Evolutionary conservation across 2,329 filamentous ascomycete genomes (phyloP), one percentile per base, ranked within the genome.

Genomic region (Zymoseptoria crescenta): DNA sequence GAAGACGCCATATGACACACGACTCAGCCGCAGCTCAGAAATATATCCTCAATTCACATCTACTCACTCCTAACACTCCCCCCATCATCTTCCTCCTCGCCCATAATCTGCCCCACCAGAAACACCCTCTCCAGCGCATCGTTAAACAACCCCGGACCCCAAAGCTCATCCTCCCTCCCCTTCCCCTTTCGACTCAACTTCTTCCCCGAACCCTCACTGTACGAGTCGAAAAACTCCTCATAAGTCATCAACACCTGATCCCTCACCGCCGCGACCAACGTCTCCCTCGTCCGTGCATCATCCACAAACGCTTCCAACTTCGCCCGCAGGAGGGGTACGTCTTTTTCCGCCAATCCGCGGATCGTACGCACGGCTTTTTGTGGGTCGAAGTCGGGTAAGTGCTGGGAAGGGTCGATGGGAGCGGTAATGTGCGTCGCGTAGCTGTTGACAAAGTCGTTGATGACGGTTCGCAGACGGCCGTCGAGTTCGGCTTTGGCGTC

Each of bases 401-500:
- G 53, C 19, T 66, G 60, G 4, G 67, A 56, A n/a, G 64, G 49
- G 4, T 70, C 58, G 67, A 82, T 61, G 0, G 76, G 71, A 13
- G 76, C 77, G 0, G 81, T 83, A 77, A 88, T 87, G 50, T 80
- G 76, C 0, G 71, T 71, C 1, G 83, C 80, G 63, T 83, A 85
- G 28, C 76, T 75, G 53, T 77, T 79, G n/a, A 84, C 86, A 64
- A 88, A 86, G 60, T 87, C 83, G 59, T 84, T 86, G 69, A 88
- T 87, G 1, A 83, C 82, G 5, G 79, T 81, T 49, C 85, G 74
- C 7, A 88, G 75, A 7, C 81, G 76, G 0, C 82, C 83, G 64
- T 88, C 85, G 0, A 88, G 77, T 70, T 88, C 85, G 9, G 83
- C 83, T 73, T 87, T 87, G 20, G 85, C 85, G 68, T 88, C 85